Conservation (phyloP, 805 yeast species). For the Blastobotrys mokoenaii region DNA sequence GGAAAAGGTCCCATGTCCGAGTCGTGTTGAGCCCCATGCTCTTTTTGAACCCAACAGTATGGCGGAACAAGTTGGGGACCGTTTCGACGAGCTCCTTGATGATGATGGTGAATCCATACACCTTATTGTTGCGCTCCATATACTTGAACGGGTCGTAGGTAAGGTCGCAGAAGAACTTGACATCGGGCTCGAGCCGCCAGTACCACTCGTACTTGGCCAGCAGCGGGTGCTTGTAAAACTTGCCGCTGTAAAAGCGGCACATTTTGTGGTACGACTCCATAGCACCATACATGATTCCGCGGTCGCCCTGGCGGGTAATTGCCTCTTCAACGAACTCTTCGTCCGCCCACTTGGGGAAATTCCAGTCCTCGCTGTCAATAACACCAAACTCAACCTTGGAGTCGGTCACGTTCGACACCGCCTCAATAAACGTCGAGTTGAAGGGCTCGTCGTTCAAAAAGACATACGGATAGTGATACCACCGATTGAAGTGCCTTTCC, state of each 20-base stretch:
- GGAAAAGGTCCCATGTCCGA: slow-evolving; percentile 64
- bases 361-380: slow-evolving; percentile 57
- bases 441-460: slow-evolving; percentile 79
- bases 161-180: slow-evolving; percentile 81
- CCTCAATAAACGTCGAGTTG: slow-evolving; percentile 48
- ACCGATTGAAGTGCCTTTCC: slow-evolving; percentile 85
- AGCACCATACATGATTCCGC: slow-evolving; percentile 76
- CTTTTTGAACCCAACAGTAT: slow-evolving; percentile 56
- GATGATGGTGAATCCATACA: slow-evolving; percentile 78
- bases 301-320: slow-evolving; percentile 70
- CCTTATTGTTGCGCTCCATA: slow-evolving; percentile 61
- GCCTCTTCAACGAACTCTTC: slow-evolving; percentile 42
- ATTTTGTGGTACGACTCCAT: slow-evolving; percentile 80
- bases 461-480: slow-evolving; percentile 91
- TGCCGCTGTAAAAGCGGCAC: slow-evolving; percentile 90
- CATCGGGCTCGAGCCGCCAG: slow-evolving; percentile 95
- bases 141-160: slow-evolving; percentile 86
- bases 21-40: slow-evolving; percentile 41
- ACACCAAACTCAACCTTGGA: slow-evolving; percentile 66
- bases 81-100: slow-evolving; percentile 75
- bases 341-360: slow-evolving; percentile 46
- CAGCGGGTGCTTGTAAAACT: slow-evolving; percentile 70
- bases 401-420: slow-evolving; percentile 44
- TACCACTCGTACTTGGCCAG: slow-evolving; percentile 75
- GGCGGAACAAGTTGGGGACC: slow-evolving; percentile 70